Evolutionary conservation across 2,329 filamentous ascomycete species (phyloP).

Genomic region (Fusarium sp.): DNA sequence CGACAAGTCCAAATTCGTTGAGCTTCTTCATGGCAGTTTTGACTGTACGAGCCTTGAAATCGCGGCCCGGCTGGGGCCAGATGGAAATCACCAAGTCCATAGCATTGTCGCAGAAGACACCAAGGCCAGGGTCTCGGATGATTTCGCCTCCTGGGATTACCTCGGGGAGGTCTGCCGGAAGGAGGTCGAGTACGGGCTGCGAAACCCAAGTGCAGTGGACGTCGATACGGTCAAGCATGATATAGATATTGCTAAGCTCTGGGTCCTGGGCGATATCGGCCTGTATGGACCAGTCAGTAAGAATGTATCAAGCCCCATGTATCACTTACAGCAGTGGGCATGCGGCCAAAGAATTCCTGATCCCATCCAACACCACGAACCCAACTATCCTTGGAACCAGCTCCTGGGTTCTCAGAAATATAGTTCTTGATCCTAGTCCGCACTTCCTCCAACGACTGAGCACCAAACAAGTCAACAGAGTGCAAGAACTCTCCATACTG

Average conservation of each 20-base stretch:
- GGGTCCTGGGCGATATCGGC: conserved; percentile 65
- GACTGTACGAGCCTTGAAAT: conserved; percentile 66
- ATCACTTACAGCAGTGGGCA: conserved; percentile 71
- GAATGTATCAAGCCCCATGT: background rate
- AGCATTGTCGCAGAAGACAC: conserved; percentile 79
- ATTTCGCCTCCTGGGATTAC: conserved; percentile 73
- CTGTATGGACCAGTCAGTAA: conserved; percentile 45
- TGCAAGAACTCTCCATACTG: conserved; percentile 75
- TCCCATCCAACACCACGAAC: conserved; percentile 77
- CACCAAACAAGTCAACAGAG: conserved; percentile 72
- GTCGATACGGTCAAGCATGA: conserved; percentile 77
- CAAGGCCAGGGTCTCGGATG: conserved; percentile 68
- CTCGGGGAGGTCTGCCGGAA: conserved; percentile 63
- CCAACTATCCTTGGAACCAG: conserved; percentile 68
- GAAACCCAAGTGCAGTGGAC: conserved; percentile 79
- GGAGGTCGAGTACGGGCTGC: conserved; percentile 68
- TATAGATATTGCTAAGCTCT: conserved; percentile 65
- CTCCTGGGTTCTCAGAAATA: conserved; percentile 59
- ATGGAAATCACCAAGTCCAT: conserved; percentile 69
- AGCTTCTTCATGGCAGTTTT: conserved; percentile 70
- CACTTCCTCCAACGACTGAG: conserved; percentile 65
- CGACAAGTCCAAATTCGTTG: conserved; percentile 73
- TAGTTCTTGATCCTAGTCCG: conserved; percentile 64
- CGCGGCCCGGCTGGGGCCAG: conserved; percentile 66
- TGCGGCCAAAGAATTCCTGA: conserved; percentile 71